These are phyloP conservation scores for Vitis hybrid DNA, from an alignment of 177 flowering plant genomes.

Conservation along the genomic window DNA sequence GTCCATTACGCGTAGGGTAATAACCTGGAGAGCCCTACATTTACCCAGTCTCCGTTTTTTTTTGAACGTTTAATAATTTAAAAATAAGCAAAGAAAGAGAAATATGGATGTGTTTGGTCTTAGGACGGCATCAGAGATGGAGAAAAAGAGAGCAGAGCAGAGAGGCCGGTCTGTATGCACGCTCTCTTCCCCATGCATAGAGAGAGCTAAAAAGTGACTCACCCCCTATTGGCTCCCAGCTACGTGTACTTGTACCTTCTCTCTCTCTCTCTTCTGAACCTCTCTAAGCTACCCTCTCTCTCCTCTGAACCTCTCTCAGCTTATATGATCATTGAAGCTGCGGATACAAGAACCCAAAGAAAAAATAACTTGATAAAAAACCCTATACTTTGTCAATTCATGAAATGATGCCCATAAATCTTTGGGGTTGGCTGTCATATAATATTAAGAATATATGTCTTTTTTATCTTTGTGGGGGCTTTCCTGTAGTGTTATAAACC, in stretches of 20 bases:
- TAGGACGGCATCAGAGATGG: background rate
- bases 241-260: background rate
- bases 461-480: too few species aligned
- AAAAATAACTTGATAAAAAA: background rate
- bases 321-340: background rate
- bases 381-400: too few species aligned
- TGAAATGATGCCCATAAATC: too few species aligned
- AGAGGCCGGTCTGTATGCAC: constrained; percentile 13
- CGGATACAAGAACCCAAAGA: background rate
- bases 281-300: background rate
- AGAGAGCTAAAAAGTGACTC: background rate
- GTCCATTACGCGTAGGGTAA: constrained; percentile 14
- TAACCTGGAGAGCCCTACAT: constrained; percentile 11
- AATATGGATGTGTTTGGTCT: background rate
- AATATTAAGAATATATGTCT: too few species aligned
- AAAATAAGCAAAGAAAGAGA: background rate
- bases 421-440: too few species aligned
- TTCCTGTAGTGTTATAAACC: too few species aligned
- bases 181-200: constrained; percentile 9
- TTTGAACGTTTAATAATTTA: background rate
- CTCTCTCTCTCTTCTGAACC: background rate
- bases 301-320: background rate
- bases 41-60: constrained; percentile 17
- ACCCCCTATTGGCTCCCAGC: constrained; percentile 16
- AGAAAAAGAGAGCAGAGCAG: background rate